Evolutionary conservation across 2,329 filamentous ascomycete species (phyloP).

Genomic region (Zasmidium citrigriseum): DNA sequence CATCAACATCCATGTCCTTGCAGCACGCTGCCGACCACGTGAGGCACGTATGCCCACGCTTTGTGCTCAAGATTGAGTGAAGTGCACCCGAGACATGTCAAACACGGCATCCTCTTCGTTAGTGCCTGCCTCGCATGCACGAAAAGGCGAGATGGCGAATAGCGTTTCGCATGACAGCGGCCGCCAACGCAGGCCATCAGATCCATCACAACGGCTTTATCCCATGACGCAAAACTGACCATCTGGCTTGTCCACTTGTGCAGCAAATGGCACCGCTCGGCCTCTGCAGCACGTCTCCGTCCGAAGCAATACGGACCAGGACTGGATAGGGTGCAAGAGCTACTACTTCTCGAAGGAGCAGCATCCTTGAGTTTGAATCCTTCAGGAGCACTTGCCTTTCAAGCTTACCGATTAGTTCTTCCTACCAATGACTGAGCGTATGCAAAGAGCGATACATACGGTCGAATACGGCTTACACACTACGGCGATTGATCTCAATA

Average conservation of each 20-base stretch:
- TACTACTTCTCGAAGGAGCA: too few relatives aligned
- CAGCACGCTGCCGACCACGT: neutral
- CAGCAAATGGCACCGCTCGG: neutral
- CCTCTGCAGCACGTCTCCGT: neutral
- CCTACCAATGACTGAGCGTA: too few relatives aligned
- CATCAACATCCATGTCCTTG: neutral
- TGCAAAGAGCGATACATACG: too few relatives aligned
- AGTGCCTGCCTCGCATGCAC: too few relatives aligned
- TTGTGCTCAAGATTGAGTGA: neutral
- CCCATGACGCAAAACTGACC: neutral
- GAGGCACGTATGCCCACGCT: neutral
- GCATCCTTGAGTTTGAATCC: too few relatives aligned
- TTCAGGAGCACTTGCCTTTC: too few relatives aligned
- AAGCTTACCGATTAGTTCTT: too few relatives aligned
- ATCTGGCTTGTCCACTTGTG: slow-evolving; percentile 1
- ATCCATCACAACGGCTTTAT: neutral
- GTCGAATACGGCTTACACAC: too few relatives aligned
- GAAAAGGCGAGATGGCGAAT: neutral
- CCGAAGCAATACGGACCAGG: too few relatives aligned
- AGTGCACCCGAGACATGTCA: neutral
- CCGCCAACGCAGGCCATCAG: slow-evolving; percentile 1
- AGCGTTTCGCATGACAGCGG: neutral
- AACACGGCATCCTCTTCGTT: too few relatives aligned
- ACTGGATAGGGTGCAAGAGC: too few relatives aligned
- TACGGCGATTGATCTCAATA: too few relatives aligned